Base-by-base conservation (phyloP, 306 rosid species). In the Lithocarpus polystachyus region DNA sequence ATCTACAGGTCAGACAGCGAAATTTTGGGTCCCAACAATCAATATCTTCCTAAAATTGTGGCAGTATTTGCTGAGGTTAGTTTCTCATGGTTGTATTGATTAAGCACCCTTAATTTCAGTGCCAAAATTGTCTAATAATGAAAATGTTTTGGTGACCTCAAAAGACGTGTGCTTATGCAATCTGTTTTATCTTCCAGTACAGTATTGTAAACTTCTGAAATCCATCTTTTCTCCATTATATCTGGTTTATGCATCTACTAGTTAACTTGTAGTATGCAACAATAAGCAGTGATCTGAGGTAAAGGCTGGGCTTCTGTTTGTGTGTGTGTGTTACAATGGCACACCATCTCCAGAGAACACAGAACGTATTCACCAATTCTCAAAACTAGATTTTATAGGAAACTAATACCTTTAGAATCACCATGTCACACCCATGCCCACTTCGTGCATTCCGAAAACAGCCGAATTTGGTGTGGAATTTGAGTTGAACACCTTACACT, bases 51-150 rank as follows among this genome's bases (percentile, higher is more conserved):
- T 4, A 96, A 96, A 82, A 93, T 96, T 71, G 98, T 92, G 68
- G 26, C 93, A 5, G 96, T 96, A 53, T 96, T 96, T 84, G 99
- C 98, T 0, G 98, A 96, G 99, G 99, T 96, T 71, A 84, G 89
- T 80, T 75, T 82, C 55, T 74, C 33, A 24, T 75, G 15, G 29
- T 13, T 31, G 51, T n/a, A 12, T 33, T 64, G 61, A 53, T 75
- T 73, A 56, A 35, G 72, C 67, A 67, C 57, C 23, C 64, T 65
- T 22, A 17, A 5, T 14, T 43, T 6, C 33, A 64, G 10, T 62
- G 68, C 14, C 31, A 19, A 12, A 12, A 64, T 28, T 14, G 15
- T 29, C 31, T 17, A 29, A 14, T 20, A 20, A 59, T 10, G 31
- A 20, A 59, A 22, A 23, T 8, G 9, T 20, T 4, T 11, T 22